Evolutionary conservation across 2,329 filamentous ascomycete species (phyloP), one percentile per base, ranked within the genome.

Genomic region (Rhinocladiella similis): DNA sequence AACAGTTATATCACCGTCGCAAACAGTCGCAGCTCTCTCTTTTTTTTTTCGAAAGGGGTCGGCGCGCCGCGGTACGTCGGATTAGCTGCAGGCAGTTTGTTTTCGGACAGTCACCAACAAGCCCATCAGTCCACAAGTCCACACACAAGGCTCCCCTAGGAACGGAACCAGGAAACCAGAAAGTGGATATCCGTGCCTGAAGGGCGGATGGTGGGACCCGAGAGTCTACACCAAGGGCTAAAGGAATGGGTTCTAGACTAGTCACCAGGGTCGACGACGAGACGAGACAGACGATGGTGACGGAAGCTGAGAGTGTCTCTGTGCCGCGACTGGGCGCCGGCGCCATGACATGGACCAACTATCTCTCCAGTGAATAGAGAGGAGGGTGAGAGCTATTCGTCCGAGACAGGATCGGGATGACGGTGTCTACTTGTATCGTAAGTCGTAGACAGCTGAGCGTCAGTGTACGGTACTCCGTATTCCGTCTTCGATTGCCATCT

Each of bases 131-230:
- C 29, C 29, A 33, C 29, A 33, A 33, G 29, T 4, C 29, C n/a
- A n/a, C n/a, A n/a, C n/a, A n/a, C n/a, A n/a, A 61, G 55, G 59
- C 59, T n/a, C 57, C 54, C 54, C 41, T 43, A 27, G 29, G 22
- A 45, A 22, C 13, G 22, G 22, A 29, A 41, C 27, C 45, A 54
- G 33, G 38, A n/a, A 46, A 27, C 25, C 53, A 14, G 18, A 12
- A 16, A 33, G 49, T 56, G 47, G 47, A 52, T 50, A 46, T 53
- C 39, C 48, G 48, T 48, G 41, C 49, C 45, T 49, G 33, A 46
- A 41, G 36, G 36, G 35, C 59, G 59, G 59, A 47, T 59, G 53
- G 59, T 61, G 59, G 59, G 56, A 50, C 54, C 59, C 53, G 47
- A 22, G 29, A 53, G 48, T 46, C 49, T 48, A 55, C 22, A 7